Evolutionary conservation across 192 early-diverging fungal genomes (phyloP), one percentile per base, ranked within the genome.

Genomic region (Backusella mclennaniae): DNA sequence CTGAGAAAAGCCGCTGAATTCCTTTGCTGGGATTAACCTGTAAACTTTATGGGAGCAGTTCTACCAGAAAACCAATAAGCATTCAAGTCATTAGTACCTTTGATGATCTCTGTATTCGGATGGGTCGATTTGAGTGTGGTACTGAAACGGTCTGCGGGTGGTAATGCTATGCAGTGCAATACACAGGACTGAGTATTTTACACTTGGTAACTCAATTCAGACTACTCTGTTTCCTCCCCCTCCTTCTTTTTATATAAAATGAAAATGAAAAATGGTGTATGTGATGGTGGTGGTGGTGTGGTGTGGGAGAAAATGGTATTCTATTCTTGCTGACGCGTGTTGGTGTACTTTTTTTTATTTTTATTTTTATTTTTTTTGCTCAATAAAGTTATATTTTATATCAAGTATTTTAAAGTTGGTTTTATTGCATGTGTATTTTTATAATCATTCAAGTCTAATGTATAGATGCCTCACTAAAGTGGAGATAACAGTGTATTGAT

Each of bases 151-250:
- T 67, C 73, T 73, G 77, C 67, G 73, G 77, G 77, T 69, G 66
- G 73, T 41, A 73, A 73, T 67, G 73, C 73, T 79, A 79, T 79
- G 77, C 53, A 79, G 77, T 79, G 77, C 77, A 79, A 79, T 79
- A 74, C 77, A 59, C 69, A 41, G 59, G 77, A 59, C 77, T 56
- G 67, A 66, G 49, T 38, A 19, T 38, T 73, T 17, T 76, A 33
- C 12, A 52, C 36, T 63, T 67, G 53, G 77, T 67, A 79, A 79
- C 77, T 79, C 77, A 74, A 79, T 79, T 79, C 77, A 79, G 77
- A 79, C 77, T 79, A 79, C 77, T 79, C 77, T 79, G 46, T 72
- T 56, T 73, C 77, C 77, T 79, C 77, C 56, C 68, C 71, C 14
- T 72, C 42, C 39, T n/a, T 49, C 29, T 29, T 59, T 63, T 59